Conservation (phyloP, 305 asterid genomes). For the Plantago rigida region DNA sequence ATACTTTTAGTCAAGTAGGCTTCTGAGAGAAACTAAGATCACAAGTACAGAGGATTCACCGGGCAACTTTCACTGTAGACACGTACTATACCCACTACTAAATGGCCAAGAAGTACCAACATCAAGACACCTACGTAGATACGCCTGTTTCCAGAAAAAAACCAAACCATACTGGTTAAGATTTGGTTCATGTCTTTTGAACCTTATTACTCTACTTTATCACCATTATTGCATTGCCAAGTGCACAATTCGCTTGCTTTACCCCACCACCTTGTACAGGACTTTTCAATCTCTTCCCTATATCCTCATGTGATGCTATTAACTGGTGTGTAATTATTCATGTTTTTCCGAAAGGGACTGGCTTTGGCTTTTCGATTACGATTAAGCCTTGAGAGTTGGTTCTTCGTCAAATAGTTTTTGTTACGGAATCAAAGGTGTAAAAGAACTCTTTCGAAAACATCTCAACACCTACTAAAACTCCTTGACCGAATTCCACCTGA, state of each 20-base stretch:
- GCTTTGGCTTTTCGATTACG: background rate
- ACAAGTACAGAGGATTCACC: slow-evolving; percentile 26
- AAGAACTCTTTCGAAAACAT: no score
- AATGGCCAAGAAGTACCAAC: slow-evolving; percentile 35
- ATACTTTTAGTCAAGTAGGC: slow-evolving; percentile 10
- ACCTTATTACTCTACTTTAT: slow-evolving; percentile 24
- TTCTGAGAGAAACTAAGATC: slow-evolving; percentile 15
- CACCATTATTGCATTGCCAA: slow-evolving; percentile 40
- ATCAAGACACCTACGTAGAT: slow-evolving; percentile 49
- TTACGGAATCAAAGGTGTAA: no score
- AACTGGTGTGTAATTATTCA: background rate
- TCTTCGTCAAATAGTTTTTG: no score
- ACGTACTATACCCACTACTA: slow-evolving; percentile 22
- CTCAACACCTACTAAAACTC: no score
- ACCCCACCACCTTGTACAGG: slow-evolving; percentile 46
- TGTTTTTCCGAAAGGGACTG: background rate
- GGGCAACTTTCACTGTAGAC: slow-evolving; percentile 24
- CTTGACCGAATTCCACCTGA: no score
- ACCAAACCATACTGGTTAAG: slow-evolving; percentile 34
- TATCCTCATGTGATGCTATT: background rate
- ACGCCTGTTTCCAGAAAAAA: slow-evolving; percentile 41
- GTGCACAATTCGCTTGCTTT: slow-evolving; percentile 23
- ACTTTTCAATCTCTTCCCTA: slow-evolving; percentile 21
- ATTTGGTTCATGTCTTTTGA: slow-evolving; percentile 33
- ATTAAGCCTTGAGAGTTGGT: background rate